Evolutionary conservation across 176 grass and related monocot genomes (phyloP).

Genomic region (Paspalum notatum): DNA sequence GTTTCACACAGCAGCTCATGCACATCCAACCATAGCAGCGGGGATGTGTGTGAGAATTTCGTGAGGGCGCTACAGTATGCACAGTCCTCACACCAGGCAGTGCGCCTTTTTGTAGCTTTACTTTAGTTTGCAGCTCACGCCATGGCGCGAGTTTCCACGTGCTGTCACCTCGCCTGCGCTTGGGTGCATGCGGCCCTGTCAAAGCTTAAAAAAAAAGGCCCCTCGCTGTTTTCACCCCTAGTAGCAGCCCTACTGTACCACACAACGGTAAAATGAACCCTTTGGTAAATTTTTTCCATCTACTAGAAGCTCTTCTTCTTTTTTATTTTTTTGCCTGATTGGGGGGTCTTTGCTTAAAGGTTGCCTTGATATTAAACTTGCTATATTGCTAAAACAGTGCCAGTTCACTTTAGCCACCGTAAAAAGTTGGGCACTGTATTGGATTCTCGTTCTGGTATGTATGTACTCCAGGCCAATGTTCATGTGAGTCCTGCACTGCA

Average conservation of each 20-base stretch:
- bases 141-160: slow-evolving; percentile 38
- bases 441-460: slow-evolving; percentile 21
- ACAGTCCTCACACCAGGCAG: background rate
- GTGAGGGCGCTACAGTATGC: background rate
- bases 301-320: background rate
- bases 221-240: background rate
- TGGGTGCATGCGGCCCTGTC: background rate
- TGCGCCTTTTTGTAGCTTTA: slow-evolving; percentile 49
- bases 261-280: background rate
- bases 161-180: slow-evolving; percentile 39
- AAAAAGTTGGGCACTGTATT: slow-evolving; percentile 25
- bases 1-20: background rate
- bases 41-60: slow-evolving; percentile 9
- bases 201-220: background rate
- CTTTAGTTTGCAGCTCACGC: slow-evolving; percentile 49
- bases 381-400: background rate
- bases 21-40: no score
- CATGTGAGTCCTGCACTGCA: slow-evolving; percentile 33
- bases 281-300: background rate
- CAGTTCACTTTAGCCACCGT: slow-evolving; percentile 25
- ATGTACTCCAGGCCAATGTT: slow-evolving; percentile 8
- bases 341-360: background rate
- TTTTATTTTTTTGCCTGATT: background rate
- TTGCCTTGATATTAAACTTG: slow-evolving; percentile 25
- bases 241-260: background rate